A percentile compares a stretch with the other conserved stretches of the same genome.
These are phyloP conservation scores for Penicillium subrubescens DNA, from an alignment of 495 filamentous ascomycete species.

Conservation along the genomic window DNA sequence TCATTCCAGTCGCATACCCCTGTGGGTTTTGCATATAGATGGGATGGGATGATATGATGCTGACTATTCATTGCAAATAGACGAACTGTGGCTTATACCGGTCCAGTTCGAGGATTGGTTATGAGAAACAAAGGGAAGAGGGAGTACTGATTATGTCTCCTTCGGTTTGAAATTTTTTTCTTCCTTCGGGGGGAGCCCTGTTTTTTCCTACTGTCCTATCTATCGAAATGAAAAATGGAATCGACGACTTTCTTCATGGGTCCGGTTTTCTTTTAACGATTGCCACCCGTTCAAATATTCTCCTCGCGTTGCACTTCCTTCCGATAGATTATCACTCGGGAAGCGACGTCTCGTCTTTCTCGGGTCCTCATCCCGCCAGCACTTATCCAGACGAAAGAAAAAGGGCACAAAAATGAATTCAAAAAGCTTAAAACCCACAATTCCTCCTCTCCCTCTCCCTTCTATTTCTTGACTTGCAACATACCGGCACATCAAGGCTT, in stretches of 20 bases:
- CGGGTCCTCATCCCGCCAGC: background rate
- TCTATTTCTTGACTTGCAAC: constrained; percentile 10
- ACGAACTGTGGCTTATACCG: constrained; percentile 34
- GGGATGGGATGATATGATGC: background rate
- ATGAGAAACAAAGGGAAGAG: constrained; percentile 26
- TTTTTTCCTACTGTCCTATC: constrained; percentile 37
- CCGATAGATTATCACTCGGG: constrained; percentile 2
- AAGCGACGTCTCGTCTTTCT: background rate
- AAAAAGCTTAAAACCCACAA: constrained; percentile 8
- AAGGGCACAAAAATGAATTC: constrained; percentile 12
- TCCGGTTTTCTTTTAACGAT: constrained; percentile 2
- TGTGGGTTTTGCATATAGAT: background rate
- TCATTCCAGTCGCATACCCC: background rate
- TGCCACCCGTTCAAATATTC: constrained; percentile 7
- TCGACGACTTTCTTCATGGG: constrained; percentile 35
- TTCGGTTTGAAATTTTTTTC: constrained; percentile 23
- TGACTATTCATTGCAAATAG: constrained; percentile 1
- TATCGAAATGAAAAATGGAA: constrained; percentile 41
- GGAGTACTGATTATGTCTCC: constrained; percentile 27
- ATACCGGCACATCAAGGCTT: constrained; percentile 45
- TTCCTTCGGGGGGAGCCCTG: constrained; percentile 28
- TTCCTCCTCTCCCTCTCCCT: background rate
- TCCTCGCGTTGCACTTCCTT: constrained; percentile 14
- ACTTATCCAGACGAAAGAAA: background rate
- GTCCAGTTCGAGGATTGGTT: constrained; percentile 36